phyloP scores from a whole-genome alignment of 2,329 filamentous ascomycete genomes.

The Aspergillus pseudonomiae region DNA sequence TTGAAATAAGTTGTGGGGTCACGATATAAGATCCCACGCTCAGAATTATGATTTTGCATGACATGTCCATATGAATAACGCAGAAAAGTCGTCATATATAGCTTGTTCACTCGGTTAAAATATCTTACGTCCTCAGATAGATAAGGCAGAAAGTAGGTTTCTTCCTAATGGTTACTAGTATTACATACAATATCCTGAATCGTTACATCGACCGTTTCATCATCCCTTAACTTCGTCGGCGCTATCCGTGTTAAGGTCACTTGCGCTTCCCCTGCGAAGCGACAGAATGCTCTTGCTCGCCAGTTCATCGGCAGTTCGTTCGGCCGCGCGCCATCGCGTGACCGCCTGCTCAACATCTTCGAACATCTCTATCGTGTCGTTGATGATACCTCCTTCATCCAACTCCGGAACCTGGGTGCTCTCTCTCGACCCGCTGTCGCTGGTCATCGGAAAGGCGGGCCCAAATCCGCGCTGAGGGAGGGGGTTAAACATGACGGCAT shows the following conservation, averaged over 20 bases:
- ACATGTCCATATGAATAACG: background rate
- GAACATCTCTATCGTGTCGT: conserved; percentile 88
- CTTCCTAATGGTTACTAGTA: conserved; percentile 13
- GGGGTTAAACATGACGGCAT: conserved; percentile 97
- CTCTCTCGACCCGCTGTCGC: conserved; percentile 40
- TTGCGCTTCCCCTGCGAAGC: conserved; percentile 39
- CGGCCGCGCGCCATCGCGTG: conserved; percentile 73
- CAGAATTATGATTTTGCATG: background rate
- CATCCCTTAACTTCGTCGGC: conserved; percentile 39
- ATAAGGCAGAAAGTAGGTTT: background rate
- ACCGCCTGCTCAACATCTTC: conserved; percentile 80
- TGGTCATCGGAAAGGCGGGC: conserved; percentile 58
- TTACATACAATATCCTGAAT: conserved; percentile 25
- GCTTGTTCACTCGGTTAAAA: background rate
- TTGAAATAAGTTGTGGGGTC: background rate
- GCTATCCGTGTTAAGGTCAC: conserved; percentile 41
- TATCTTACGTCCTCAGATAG: background rate
- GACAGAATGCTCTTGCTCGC: conserved; percentile 41
- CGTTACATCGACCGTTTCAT: conserved; percentile 25
- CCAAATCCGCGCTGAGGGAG: conserved; percentile 74
- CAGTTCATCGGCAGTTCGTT: conserved; percentile 51
- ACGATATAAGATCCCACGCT: background rate
- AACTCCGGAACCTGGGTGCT: conserved; percentile 63
- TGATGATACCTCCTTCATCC: conserved; percentile 83
- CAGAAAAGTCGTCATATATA: background rate